These are phyloP conservation scores for Hamigera avellanea DNA, from an alignment of 495 filamentous ascomycete genomes.

Conservation along the genomic window DNA sequence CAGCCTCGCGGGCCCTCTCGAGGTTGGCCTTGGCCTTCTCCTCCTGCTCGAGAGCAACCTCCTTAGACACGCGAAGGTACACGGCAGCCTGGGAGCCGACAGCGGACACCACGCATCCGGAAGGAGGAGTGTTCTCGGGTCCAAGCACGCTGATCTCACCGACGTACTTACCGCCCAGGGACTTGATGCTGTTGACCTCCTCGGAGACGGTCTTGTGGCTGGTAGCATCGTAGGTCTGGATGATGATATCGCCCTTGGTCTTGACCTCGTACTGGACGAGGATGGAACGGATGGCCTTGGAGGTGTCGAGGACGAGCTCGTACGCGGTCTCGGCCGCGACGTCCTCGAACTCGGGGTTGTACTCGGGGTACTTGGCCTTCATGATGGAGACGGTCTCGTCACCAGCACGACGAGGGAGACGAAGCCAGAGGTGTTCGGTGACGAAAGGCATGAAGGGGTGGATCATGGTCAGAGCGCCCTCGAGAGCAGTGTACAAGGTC, in stretches of 20 bases:
- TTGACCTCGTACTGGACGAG: slow-evolving; percentile 48
- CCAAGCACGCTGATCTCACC: slow-evolving; percentile 36
- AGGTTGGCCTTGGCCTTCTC: slow-evolving; percentile 48
- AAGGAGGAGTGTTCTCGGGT: slow-evolving; percentile 38
- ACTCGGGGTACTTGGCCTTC: slow-evolving; percentile 52
- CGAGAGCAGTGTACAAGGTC: slow-evolving; percentile 57
- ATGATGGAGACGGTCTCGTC: slow-evolving; percentile 58
- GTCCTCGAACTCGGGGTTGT: slow-evolving; percentile 42
- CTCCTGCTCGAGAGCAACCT: slow-evolving; percentile 55
- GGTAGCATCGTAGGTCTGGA: slow-evolving; percentile 46
- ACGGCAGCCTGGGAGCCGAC: slow-evolving; percentile 55
- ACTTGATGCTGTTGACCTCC: slow-evolving; percentile 49
- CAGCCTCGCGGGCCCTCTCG: slow-evolving; percentile 22
- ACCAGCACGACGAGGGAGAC: slow-evolving; percentile 51
- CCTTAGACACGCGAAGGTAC: slow-evolving; percentile 58
- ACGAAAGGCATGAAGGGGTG: slow-evolving; percentile 77
- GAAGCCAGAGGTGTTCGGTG: slow-evolving; percentile 70
- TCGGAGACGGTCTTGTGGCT: slow-evolving; percentile 44
- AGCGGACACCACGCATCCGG: slow-evolving; percentile 59
- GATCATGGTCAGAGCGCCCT: slow-evolving; percentile 53
- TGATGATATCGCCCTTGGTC: slow-evolving; percentile 42
- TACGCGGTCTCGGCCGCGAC: slow-evolving; percentile 48
- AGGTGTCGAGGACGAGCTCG: slow-evolving; percentile 50
- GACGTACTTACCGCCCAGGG: slow-evolving; percentile 51
- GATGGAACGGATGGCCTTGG: slow-evolving; percentile 45